phyloP scores from a whole-genome alignment of 148 eudicot genomes.

The Vaccinium macrocarpon region DNA sequence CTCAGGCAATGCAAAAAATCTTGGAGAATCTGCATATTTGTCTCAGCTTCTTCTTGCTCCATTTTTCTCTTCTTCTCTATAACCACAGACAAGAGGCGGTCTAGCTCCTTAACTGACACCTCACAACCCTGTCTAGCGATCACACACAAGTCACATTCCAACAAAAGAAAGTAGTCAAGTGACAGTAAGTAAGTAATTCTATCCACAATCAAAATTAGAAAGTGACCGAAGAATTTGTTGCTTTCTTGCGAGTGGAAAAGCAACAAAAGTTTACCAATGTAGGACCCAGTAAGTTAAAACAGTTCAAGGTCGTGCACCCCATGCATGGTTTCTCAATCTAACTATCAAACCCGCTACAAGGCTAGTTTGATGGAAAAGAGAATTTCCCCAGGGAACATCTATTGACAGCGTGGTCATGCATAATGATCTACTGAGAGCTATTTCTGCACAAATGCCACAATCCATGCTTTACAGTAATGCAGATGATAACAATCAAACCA shows the following conservation, averaged over 20 bases:
- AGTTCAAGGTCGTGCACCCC: too few relatives aligned
- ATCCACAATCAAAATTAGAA: background rate
- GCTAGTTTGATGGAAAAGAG: background rate
- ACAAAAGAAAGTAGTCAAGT: background rate
- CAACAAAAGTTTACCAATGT: background rate
- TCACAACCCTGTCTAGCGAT: conserved; percentile 89
- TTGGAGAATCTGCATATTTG: conserved; percentile 76
- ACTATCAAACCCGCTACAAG: too few relatives aligned
- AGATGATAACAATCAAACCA: background rate
- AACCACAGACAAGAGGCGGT: conserved; percentile 56
- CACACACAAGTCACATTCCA: conserved; percentile 32
- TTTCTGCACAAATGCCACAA: background rate
- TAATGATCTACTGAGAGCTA: background rate
- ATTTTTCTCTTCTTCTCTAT: conserved; percentile 79
- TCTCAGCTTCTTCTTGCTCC: conserved; percentile 95
- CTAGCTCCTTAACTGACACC: conserved; percentile 80
- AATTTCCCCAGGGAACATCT: background rate
- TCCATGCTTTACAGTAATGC: background rate
- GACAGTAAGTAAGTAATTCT: background rate
- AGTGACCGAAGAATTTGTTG: background rate
- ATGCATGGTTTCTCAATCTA: too few relatives aligned
- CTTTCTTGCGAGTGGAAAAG: background rate
- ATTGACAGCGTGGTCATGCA: background rate
- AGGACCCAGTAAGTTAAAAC: background rate
- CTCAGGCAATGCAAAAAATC: conserved; percentile 76